These are phyloP conservation scores for Zelopaecilomyces penicillatus DNA, from an alignment of 2,329 filamentous ascomycete species.

Conservation along the genomic window DNA sequence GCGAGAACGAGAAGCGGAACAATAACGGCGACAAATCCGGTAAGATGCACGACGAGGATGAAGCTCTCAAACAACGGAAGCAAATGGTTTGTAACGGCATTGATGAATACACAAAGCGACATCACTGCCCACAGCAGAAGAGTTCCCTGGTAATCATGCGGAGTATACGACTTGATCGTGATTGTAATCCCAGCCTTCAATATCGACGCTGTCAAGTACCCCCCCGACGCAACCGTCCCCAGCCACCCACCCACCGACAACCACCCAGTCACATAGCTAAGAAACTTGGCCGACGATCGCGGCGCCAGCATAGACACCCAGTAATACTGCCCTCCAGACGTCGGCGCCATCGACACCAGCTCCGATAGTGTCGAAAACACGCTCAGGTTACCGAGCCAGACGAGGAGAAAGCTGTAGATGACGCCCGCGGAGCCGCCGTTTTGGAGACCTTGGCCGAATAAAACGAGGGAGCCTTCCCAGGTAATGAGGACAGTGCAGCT, in stretches of 20 bases:
- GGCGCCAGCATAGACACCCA: constrained; percentile 49
- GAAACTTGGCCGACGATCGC: constrained; percentile 37
- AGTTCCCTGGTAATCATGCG: constrained; percentile 3
- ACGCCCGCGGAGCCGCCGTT: constrained; percentile 39
- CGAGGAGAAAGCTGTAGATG: constrained; percentile 35
- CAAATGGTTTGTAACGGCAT: constrained; percentile 15
- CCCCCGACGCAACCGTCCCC: constrained; percentile 28
- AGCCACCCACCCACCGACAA: constrained; percentile 39
- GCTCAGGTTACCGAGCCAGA: constrained; percentile 29
- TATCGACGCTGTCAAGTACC: constrained; percentile 35
- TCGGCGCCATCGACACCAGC: constrained; percentile 46
- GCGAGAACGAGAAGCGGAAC: constrained; percentile 23
- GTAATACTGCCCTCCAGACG: constrained; percentile 49
- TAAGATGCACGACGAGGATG: constrained; percentile 40
- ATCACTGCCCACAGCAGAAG: constrained; percentile 2
- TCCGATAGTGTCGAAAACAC: constrained; percentile 38
- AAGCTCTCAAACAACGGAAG: constrained; percentile 44
- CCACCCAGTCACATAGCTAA: constrained; percentile 45
- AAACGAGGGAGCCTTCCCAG: no score
- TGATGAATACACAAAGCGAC: constrained; percentile 1
- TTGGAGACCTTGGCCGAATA: constrained; percentile 11
- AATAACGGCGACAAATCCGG: constrained; percentile 25
- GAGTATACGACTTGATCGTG: constrained; percentile 9
- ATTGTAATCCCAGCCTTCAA: constrained; percentile 35
- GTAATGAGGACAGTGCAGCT: constrained; percentile 45